Conservation (phyloP, 805 yeast species). For the Sugiyamaella chiloensis region DNA sequence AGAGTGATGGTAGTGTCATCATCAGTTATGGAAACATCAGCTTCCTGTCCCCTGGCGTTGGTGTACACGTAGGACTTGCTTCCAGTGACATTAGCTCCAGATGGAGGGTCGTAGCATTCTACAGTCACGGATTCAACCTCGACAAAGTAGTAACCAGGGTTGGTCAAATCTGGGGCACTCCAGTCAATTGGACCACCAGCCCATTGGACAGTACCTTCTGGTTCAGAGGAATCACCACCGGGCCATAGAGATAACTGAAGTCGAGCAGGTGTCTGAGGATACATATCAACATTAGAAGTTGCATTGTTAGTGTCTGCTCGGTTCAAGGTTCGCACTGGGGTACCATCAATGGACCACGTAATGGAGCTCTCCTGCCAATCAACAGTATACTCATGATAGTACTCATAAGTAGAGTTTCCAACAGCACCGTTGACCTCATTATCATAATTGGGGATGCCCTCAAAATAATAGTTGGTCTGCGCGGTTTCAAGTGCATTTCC, state of each 20-base stretch:
- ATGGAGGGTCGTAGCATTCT: conserved; percentile 72
- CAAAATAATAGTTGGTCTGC: conserved; percentile 78
- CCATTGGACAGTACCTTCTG: conserved; percentile 68
- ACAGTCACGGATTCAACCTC: conserved; percentile 57
- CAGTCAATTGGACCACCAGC: conserved; percentile 88
- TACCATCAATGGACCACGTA: conserved; percentile 73
- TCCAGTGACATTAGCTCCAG: conserved; percentile 45
- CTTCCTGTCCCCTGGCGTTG: conserved; percentile 42
- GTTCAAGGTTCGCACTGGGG: conserved; percentile 58
- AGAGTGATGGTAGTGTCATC: conserved; percentile 50
- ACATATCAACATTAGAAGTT: conserved; percentile 65
- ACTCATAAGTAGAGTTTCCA: conserved; percentile 46
- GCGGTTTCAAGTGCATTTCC: conserved; percentile 67
- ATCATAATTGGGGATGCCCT: conserved; percentile 67
- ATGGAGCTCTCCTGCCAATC: conserved; percentile 78
- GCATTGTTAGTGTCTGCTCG: conserved; percentile 51
- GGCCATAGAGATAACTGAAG: conserved; percentile 63
- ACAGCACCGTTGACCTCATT: conserved; percentile 48
- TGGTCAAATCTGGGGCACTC: conserved; percentile 67
- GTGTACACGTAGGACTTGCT: conserved; percentile 54
- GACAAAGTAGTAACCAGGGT: conserved; percentile 80
- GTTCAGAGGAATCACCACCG: conserved; percentile 48
- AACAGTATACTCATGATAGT: conserved; percentile 70
- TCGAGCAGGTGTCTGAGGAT: conserved; percentile 90
- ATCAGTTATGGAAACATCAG: conserved; percentile 58